phyloP scores from a whole-genome alignment of 2,329 filamentous ascomycete genomes.

The Botryotinia globosa region DNA sequence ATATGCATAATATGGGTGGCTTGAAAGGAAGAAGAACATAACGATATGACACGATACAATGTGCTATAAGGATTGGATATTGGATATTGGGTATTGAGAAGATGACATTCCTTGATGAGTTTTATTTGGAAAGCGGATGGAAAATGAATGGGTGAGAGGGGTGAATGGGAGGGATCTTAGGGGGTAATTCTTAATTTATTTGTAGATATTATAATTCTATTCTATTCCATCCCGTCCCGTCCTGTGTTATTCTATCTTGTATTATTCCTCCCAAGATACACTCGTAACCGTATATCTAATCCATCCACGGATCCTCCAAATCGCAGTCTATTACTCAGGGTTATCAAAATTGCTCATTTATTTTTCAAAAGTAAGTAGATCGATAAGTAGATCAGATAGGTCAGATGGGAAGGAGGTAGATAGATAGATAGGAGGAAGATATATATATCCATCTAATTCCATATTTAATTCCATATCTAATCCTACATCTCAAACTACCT shows the following conservation, averaged over 20 bases:
- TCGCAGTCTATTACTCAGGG: too few species aligned
- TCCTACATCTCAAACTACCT: too few species aligned
- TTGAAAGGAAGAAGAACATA: not conserved
- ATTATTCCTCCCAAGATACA: too few species aligned
- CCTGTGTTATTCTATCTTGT: not conserved
- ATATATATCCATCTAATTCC: too few species aligned
- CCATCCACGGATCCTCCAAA: too few species aligned
- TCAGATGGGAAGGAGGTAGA: too few species aligned
- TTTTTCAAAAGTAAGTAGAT: too few species aligned
- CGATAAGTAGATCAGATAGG: too few species aligned
- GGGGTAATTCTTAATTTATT: not conserved
- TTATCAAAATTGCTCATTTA: too few species aligned
- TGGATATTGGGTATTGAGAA: not conserved
- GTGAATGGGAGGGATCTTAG: not conserved
- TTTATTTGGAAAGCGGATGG: not conserved
- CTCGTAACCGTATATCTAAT: too few species aligned
- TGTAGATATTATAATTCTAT: conserved; percentile 9
- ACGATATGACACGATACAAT: not conserved
- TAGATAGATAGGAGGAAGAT: too few species aligned
- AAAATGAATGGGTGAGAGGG: not conserved
- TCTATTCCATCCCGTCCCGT: not conserved
- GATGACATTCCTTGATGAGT: not conserved
- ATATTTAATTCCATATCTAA: too few species aligned
- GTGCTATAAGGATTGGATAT: not conserved
- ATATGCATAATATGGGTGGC: not conserved